These are phyloP conservation scores for Corylus americana DNA, from an alignment of 306 rosid genomes.

Conservation along the genomic window DNA sequence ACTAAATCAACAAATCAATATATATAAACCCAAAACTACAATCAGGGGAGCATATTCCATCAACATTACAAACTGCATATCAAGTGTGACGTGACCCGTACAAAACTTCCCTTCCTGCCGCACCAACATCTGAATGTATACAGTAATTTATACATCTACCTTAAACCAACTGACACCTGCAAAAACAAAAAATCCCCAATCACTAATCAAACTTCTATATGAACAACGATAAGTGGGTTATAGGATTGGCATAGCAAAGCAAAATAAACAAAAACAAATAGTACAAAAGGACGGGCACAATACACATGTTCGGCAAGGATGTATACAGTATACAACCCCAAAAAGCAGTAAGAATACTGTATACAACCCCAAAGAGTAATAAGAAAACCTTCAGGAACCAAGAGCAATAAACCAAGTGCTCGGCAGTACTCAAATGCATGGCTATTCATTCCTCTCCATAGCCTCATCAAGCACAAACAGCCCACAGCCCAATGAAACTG, in stretches of 20 bases:
- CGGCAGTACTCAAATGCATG: no score
- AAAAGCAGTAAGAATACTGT: background rate
- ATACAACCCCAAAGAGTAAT: background rate
- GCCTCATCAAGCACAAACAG: background rate
- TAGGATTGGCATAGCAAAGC: background rate
- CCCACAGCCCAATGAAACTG: background rate
- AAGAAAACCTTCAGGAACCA: background rate
- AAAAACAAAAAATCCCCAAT: background rate
- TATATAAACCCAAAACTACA: slow-evolving; percentile 22
- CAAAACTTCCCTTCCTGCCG: slow-evolving; percentile 28
- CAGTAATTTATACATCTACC: slow-evolving; percentile 32
- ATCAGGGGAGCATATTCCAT: slow-evolving; percentile 2
- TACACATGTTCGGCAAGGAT: background rate
- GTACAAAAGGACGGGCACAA: background rate
- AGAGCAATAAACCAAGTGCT: background rate
- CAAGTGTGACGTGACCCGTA: slow-evolving; percentile 11
- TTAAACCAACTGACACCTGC: slow-evolving; percentile 35
- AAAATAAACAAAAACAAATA: background rate
- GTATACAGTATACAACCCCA: background rate
- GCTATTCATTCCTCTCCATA: background rate
- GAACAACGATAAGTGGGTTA: background rate
- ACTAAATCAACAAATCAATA: background rate
- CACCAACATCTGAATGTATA: slow-evolving; percentile 23
- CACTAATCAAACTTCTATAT: slow-evolving; percentile 10
- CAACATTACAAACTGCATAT: slow-evolving; percentile 24